These are phyloP conservation scores for Neurospora sp. DNA, from an alignment of 2,329 filamentous ascomycete genomes.

Conservation along the genomic window DNA sequence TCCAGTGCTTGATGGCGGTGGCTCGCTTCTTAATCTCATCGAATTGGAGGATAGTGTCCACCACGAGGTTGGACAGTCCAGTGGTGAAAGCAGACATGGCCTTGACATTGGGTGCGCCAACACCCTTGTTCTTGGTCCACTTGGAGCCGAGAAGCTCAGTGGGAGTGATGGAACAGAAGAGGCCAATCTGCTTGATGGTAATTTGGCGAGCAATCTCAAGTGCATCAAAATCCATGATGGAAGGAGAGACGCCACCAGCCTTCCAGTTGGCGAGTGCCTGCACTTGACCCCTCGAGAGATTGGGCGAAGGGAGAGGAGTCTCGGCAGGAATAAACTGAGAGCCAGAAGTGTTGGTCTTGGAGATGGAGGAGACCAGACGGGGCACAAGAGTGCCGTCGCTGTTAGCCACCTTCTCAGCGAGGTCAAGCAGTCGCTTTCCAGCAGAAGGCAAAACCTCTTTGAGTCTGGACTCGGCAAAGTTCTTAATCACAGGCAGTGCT, in stretches of 20 bases:
- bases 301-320: constrained; percentile 57
- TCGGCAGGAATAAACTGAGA: constrained; percentile 63
- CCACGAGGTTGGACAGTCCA: constrained; percentile 83
- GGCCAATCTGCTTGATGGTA: constrained; percentile 80
- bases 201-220: constrained; percentile 86
- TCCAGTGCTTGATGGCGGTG: constrained; percentile 90
- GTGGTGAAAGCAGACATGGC: constrained; percentile 90
- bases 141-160: constrained; percentile 86
- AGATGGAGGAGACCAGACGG: constrained; percentile 73
- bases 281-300: constrained; percentile 68
- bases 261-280: constrained; percentile 66
- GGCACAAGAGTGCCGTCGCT: constrained; percentile 69
- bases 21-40: constrained; percentile 92
- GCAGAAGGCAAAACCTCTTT: constrained; percentile 61
- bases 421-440: constrained; percentile 68
- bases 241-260: constrained; percentile 57
- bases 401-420: constrained; percentile 67
- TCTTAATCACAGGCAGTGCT: constrained; percentile 65
- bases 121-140: constrained; percentile 83
- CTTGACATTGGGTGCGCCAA: constrained; percentile 77
- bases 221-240: constrained; percentile 82
- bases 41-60: constrained; percentile 80
- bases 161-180: constrained; percentile 86
- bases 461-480: constrained; percentile 71
- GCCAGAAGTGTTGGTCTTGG: constrained; percentile 73